Base-by-base conservation (phyloP, 2,329 filamentous ascomycete species). In the Colletotrichum sp. region DNA sequence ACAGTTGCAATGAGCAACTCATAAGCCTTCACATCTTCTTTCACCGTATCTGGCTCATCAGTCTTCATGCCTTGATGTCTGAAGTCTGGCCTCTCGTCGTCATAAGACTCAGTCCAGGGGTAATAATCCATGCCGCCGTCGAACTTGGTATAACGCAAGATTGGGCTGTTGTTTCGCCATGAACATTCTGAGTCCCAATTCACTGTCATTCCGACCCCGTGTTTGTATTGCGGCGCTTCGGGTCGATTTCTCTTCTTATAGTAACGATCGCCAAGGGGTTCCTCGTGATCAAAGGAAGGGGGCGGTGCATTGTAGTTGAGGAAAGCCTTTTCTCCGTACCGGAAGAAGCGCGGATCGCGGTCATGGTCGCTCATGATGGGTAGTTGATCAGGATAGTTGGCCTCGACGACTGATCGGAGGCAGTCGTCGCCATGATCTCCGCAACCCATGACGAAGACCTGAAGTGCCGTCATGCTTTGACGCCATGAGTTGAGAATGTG, bases 321-420 rank as follows among this genome's bases (percentile, higher is more conserved):
- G 0, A 48, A 48, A 0, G 18, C 43, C n/a, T 3, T 48, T 1
- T 48, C 2, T 0, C 2, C n/a, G 43, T 21, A 6, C 43, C 43
- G 43, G 1, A 21, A 13, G n/a, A 48, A 21, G 43, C 43, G 43
- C 2, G 10, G n/a, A 48, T 48, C 43, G 0, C 4, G 1, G 9
- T 0, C 0, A 48, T 3, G 55, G 13, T 58, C 55, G 21, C 55
- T 24, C 16, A 0, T 58, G 5, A 58, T 26, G 4, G 55, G 55
- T 1, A 58, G 1, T 0, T 16, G 26, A 28, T 58, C 24, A 0
- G 24, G 26, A 0, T 10, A 58, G 4, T 58, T 28, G 55, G 55
- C 55, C 24, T 58, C 55, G 1, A 28, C 15, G 13, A 58, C 55
- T 26, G 21, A 56, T 21, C 9, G n/a, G 0, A 55, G n/a, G n/a